Base-by-base conservation (phyloP, 139 green algal species). In the Pseudopediastrum boryanum region DNA sequence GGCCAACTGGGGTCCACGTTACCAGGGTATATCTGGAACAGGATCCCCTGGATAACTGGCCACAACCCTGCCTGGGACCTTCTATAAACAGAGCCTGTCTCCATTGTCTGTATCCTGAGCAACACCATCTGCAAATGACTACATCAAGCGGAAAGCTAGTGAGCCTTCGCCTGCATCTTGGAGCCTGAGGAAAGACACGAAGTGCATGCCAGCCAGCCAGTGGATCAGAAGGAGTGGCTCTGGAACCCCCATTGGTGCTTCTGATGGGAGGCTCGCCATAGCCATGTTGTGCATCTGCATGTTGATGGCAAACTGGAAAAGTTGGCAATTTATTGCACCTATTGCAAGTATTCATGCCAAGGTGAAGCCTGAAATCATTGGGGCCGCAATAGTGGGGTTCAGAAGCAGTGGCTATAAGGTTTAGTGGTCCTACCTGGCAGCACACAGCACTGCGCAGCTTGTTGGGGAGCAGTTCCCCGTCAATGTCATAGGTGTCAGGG, bases 391-490 rank as follows among this genome's bases (percentile, higher is more conserved):
- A 25, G 23, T 2, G 21, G 58, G 4, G 31, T 33, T 23, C 58
- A 66, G 25, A 33, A 66, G 58, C 10, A 7, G 6, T n/a, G 7
- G 7, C 56, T 42, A 36, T 29, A 25, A 6, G 25, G n/a, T 19
- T 3, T 12, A 10, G 33, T 7, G 12, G 6, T n/a, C 81, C 12
- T 43, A 90, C 87, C 85, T 92, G 86, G 66, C 86, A 90, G 68
- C 85, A 89, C 8, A 92, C 88, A 21, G 88, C 85, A 19, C 84
- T 92, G 1, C 75, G 63, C 23, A 92, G 80, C 61, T 80, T 88
- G 84, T 88, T 89, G 38, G 88, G 88, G 62, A 72, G 43, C 59
- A 78, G 75, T 39, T 89, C 77, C 7, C 85, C 88, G 1, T 72
- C 54, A 3, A 65, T 23, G 1, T 62, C 71, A n/a, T 72, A 56